These are phyloP conservation scores for Sporothrix variecibatus DNA, from an alignment of 2,329 filamentous ascomycete species.

Conservation along the genomic window DNA sequence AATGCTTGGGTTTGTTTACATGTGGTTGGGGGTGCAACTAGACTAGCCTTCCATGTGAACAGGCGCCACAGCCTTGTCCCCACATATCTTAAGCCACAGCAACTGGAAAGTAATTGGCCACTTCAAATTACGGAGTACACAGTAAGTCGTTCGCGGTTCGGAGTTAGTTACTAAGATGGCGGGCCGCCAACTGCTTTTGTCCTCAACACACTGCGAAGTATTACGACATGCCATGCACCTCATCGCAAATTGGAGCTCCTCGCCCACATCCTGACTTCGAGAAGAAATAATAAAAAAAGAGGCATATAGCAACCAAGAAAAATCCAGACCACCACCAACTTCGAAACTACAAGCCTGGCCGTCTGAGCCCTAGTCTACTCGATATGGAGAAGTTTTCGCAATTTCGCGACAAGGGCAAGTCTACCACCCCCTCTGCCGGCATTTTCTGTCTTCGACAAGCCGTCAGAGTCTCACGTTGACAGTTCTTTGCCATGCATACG, in stretches of 20 bases:
- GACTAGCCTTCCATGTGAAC: neutral
- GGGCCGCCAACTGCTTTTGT: neutral
- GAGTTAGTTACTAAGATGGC: neutral
- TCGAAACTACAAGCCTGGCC: neutral
- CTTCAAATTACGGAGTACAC: neutral
- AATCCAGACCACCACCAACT: neutral
- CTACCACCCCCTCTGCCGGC: neutral
- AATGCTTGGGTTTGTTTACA: conserved; percentile 29
- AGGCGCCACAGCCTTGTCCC: conserved; percentile 13
- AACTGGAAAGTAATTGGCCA: neutral
- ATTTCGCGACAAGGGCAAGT: conserved; percentile 80
- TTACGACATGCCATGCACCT: neutral
- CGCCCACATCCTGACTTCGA: neutral
- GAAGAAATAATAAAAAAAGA: neutral
- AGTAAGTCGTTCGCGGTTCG: too few relatives aligned
- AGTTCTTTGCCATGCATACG: neutral
- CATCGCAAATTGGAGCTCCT: neutral
- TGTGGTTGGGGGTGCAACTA: conserved; percentile 29
- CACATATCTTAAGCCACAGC: conserved; percentile 20
- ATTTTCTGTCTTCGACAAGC: neutral
- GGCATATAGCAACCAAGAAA: neutral
- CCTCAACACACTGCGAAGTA: too few relatives aligned
- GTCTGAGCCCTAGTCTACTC: neutral
- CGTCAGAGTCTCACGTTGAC: neutral
- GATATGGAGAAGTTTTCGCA: conserved; percentile 93